Base-by-base conservation (phyloP, 768 basidiomycete genomes). In the Trametes sanguinea region DNA sequence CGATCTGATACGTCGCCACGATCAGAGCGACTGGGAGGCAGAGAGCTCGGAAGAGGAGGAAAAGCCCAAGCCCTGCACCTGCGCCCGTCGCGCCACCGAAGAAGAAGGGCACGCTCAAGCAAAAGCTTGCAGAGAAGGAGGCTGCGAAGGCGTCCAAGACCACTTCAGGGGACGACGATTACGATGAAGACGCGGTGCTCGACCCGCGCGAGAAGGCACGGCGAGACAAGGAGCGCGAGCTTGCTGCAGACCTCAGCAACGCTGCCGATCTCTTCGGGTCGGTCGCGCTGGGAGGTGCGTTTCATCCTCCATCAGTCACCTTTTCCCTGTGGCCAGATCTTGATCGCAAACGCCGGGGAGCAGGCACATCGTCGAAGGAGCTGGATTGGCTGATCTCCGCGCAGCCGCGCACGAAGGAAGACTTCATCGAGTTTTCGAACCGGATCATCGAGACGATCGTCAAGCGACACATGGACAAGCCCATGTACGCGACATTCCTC, bases 21-120 rank as follows among this genome's bases (percentile, higher is more conserved):
- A 46, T 35, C 68, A 96, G 94, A 94, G 92, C 75, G 95, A 97
- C 75, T 98, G 96, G 96, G 95, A 98, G 68, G 91, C 80, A 37
- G 90, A 90, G 1, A 87, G 87, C 6, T 85, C 85, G 6, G 88
- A 89, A 56, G 84, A 86, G 55, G 78, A 79, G 69, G 79, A 77
- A 62, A 76, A 83, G 50, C 75, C 80, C 5, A 73, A 79, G 44
- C 55, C 83, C 2, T n/a, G 71, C 78, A 4, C 73, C 80, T 6
- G 73, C 77, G 3, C 66, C 84, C 0, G 83, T 80, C 48, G 86
- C 87, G 16, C 87, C 92, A 3, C 85, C 88, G 2, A 93, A 92
- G 80, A 96, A 97, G 78, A 97, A 95, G 77, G 94, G 92, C 55
- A 92, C 89, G 1, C 75, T 98, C 66, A 97, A 97, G 75, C 85